phyloP scores from a whole-genome alignment of 805 yeast species.

The Kodamaea sagamina region DNA sequence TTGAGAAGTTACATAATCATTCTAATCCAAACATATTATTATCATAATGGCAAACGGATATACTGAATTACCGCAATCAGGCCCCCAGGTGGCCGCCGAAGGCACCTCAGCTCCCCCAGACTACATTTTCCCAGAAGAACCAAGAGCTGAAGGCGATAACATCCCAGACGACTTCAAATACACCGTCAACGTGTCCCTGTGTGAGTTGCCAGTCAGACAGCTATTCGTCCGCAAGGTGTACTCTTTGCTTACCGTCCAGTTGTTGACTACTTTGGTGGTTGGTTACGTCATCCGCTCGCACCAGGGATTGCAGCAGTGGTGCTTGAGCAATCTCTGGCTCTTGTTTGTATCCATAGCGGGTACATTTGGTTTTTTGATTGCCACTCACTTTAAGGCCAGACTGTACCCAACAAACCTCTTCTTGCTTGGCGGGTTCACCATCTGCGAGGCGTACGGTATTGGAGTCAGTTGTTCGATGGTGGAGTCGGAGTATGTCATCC shows the following conservation, averaged over 20 bases:
- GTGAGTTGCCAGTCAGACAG: conserved; percentile 74
- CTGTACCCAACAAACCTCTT: conserved; percentile 68
- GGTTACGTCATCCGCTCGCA: conserved; percentile 53
- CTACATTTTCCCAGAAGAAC: conserved; percentile 20
- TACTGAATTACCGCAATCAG: conserved; percentile 4
- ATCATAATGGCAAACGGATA: conserved; percentile 4
- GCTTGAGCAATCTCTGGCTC: conserved; percentile 58
- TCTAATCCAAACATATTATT: too few relatives aligned
- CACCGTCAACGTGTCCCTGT: conserved; percentile 72
- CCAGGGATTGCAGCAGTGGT: conserved; percentile 52
- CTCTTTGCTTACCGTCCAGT: conserved; percentile 64
- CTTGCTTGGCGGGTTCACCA: conserved; percentile 65
- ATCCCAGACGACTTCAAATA: conserved; percentile 81
- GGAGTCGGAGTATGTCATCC: conserved; percentile 63
- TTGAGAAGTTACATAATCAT: conserved; percentile 2
- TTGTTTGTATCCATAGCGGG: conserved; percentile 58
- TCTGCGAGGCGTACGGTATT: conserved; percentile 70
- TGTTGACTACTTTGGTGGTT: conserved; percentile 59
- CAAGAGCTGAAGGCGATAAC: conserved; percentile 33
- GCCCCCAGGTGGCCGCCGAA: not conserved
- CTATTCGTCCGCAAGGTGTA: conserved; percentile 80
- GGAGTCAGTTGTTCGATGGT: conserved; percentile 66
- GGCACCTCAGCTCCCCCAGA: conserved; percentile 22
- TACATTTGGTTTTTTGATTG: conserved; percentile 64
- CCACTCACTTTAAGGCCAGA: conserved; percentile 61